Conservation (phyloP, 306 rosid species). For the Urtica urens region DNA sequence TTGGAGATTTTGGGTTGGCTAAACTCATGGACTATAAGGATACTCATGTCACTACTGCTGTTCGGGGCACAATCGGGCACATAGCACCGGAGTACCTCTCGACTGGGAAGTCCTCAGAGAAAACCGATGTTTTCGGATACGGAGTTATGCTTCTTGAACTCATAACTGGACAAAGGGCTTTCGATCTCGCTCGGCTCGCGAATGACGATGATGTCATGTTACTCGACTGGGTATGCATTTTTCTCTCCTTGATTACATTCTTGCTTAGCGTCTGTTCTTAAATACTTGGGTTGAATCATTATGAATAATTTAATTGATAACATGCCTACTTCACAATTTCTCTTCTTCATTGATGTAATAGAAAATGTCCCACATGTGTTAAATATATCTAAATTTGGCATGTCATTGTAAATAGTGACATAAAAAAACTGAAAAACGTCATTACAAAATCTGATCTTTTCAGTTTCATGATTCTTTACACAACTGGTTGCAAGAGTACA, state of each 20-base stretch:
- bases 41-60: constrained; percentile 89
- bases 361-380: too few species aligned
- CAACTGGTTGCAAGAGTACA: too few species aligned
- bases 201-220: constrained; percentile 76
- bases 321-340: too few species aligned
- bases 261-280: background rate
- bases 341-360: too few species aligned
- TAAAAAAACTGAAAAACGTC: too few species aligned
- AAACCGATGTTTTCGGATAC: constrained; percentile 90
- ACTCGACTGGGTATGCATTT: constrained; percentile 77
- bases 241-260: background rate
- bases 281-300: too few species aligned
- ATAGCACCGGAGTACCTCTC: constrained; percentile 93
- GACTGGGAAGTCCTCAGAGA: constrained; percentile 89
- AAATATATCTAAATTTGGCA: too few species aligned
- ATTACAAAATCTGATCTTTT: too few species aligned
- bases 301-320: too few species aligned
- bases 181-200: constrained; percentile 93
- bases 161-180: constrained; percentile 92
- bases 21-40: constrained; percentile 91
- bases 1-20: constrained; percentile 90
- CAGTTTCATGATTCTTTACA: too few species aligned
- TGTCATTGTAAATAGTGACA: too few species aligned
- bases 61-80: constrained; percentile 89
- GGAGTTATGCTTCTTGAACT: constrained; percentile 99